Evolutionary conservation across 169 alveolate species (phyloP).

Genomic region (Cryptosporidium muris): DNA sequence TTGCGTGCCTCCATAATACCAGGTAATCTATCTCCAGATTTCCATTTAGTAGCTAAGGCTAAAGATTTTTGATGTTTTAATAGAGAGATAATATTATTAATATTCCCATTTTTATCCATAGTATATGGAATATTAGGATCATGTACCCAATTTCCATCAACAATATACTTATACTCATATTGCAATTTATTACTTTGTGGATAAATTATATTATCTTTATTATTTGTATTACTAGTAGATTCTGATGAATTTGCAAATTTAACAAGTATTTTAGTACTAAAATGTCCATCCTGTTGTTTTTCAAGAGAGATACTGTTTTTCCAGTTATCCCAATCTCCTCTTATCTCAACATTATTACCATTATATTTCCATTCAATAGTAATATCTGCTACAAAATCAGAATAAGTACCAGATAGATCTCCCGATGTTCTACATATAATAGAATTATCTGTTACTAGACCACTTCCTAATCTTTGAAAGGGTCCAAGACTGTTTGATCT

Average conservation of each 20-base stretch:
- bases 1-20: constrained; percentile 83
- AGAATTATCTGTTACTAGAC: constrained; percentile 15
- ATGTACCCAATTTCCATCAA: constrained; percentile 86
- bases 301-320: constrained; percentile 74
- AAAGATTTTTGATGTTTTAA: constrained; percentile 55
- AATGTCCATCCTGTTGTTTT: constrained; percentile 64
- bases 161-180: constrained; percentile 81
- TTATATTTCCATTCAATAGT: constrained; percentile 62
- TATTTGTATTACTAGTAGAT: constrained; percentile 8
- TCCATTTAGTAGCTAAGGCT: constrained; percentile 62
- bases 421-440: constrained; percentile 17
- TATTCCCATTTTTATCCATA: constrained; percentile 80
- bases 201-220: constrained; percentile 12
- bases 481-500: constrained; percentile 66
- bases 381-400: constrained; percentile 45
- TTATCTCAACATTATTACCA: constrained; percentile 78
- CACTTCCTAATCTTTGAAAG: constrained; percentile 49
- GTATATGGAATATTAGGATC: constrained; percentile 77
- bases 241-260: constrained; percentile 34
- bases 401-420: constrained; percentile 3
- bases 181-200: constrained; percentile 60
- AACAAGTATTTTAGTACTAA: constrained; percentile 21
- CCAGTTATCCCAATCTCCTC: constrained; percentile 88
- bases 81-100: constrained; percentile 78
- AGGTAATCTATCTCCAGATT: constrained; percentile 63